Percentiles rank a stretch among this genome's conserved stretches.
Evolutionary conservation across 495 filamentous ascomycete genomes (phyloP).

Genomic region (Hyaloscypha hepaticicola): DNA sequence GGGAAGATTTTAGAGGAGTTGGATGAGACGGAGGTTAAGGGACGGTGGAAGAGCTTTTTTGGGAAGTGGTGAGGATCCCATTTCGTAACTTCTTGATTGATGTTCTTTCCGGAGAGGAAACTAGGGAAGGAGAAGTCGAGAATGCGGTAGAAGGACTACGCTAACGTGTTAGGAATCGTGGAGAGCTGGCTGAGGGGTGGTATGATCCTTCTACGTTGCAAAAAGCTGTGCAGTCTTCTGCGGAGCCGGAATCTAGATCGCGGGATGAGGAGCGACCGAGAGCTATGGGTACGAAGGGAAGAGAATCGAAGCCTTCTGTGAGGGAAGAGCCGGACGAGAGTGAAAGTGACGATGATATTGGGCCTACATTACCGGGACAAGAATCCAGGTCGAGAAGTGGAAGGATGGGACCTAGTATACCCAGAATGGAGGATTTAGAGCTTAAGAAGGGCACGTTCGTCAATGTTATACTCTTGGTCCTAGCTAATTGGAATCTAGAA

Average conservation of each 20-base stretch:
- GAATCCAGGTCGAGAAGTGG: conserved; percentile 26
- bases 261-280: conserved; percentile 18
- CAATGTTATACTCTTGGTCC: background rate
- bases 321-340: conserved; percentile 18
- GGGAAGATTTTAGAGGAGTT: conserved; percentile 61
- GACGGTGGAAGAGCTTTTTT: conserved; percentile 92
- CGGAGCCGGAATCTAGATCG: conserved; percentile 23
- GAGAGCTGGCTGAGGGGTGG: conserved; percentile 91
- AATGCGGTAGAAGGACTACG: conserved; percentile 35
- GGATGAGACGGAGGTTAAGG: conserved; percentile 66
- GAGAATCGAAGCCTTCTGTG: conserved; percentile 23
- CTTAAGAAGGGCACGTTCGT: conserved; percentile 55
- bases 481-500: conserved; percentile 40
- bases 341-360: conserved; percentile 64
- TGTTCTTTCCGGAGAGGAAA: background rate
- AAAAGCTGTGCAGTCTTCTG: conserved; percentile 42
- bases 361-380: conserved; percentile 62
- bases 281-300: conserved; percentile 6
- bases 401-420: conserved; percentile 68
- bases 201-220: conserved; percentile 71
- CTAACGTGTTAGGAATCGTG: conserved; percentile 69
- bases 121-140: background rate
- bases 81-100: background rate
- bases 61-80: conserved; percentile 69
- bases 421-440: conserved; percentile 71